These are phyloP conservation scores for Pseudogymnoascus sp. DNA, from an alignment of 2,329 filamentous ascomycete species.

Conservation along the genomic window DNA sequence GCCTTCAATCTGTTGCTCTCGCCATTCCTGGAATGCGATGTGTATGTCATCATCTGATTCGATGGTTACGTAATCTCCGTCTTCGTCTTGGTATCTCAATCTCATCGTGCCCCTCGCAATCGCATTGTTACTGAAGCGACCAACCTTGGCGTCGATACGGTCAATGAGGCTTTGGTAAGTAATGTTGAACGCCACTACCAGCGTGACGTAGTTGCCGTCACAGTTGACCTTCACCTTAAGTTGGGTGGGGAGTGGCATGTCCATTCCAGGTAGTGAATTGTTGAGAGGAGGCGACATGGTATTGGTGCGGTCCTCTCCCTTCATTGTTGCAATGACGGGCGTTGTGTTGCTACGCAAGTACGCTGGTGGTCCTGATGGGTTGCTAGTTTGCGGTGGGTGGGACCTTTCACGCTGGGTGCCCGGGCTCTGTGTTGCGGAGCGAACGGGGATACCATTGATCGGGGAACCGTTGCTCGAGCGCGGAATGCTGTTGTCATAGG, in stretches of 20 bases:
- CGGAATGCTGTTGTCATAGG: constrained; percentile 55
- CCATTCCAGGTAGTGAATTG: constrained; percentile 24
- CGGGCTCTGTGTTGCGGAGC: constrained; percentile 64
- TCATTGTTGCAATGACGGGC: constrained; percentile 15
- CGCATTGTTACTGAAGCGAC: constrained; percentile 74
- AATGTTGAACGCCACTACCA: constrained; percentile 95
- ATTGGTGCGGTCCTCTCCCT: constrained; percentile 30
- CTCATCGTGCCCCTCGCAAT: constrained; percentile 77
- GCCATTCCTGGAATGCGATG: constrained; percentile 91
- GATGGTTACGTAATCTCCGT: constrained; percentile 88
- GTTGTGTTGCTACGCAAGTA: constrained; percentile 24
- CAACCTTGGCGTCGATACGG: constrained; percentile 90
- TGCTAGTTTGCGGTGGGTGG: constrained; percentile 43
- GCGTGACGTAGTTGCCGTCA: constrained; percentile 82
- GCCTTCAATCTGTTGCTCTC: constrained; percentile 60
- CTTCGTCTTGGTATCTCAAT: constrained; percentile 83
- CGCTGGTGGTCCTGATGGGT: constrained; percentile 36
- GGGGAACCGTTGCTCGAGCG: constrained; percentile 80
- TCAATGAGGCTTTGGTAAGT: constrained; percentile 89
- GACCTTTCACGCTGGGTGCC: constrained; percentile 55
- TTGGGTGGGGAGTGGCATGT: constrained; percentile 58
- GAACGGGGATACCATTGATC: constrained; percentile 54
- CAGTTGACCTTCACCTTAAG: constrained; percentile 95
- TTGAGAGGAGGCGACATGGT: constrained; percentile 40
- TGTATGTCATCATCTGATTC: constrained; percentile 95